phyloP scores from a whole-genome alignment of 768 basidiomycete genomes.

The Erythrobasidium yunnanense region DNA sequence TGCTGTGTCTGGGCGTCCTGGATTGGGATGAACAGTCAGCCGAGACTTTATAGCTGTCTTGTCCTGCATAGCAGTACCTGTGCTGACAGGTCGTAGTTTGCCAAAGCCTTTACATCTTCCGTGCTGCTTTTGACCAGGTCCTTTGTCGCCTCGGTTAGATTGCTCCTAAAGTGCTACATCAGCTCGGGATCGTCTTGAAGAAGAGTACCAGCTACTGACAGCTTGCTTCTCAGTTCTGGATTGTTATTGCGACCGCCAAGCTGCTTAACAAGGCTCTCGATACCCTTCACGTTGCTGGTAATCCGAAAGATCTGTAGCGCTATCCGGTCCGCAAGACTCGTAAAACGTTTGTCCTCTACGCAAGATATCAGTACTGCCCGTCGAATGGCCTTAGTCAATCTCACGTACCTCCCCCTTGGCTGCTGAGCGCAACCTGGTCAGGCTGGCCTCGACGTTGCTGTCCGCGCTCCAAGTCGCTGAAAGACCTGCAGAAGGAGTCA shows the following conservation, averaged over 20 bases:
- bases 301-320: slow-evolving; percentile 92
- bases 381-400: too few species aligned
- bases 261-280: slow-evolving; percentile 90
- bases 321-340: slow-evolving; percentile 23
- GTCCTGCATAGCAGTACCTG: slow-evolving; percentile 41
- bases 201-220: slow-evolving; percentile 49
- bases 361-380: neutral
- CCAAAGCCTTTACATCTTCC: slow-evolving; percentile 81
- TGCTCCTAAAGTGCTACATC: slow-evolving; percentile 52
- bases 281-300: slow-evolving; percentile 91
- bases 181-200: neutral
- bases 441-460: neutral
- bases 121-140: slow-evolving; percentile 90
- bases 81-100: slow-evolving; percentile 56
- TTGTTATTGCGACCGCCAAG: slow-evolving; percentile 77
- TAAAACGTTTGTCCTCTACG: slow-evolving; percentile 26
- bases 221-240: slow-evolving; percentile 61
- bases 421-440: slow-evolving; percentile 6
- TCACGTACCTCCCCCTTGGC: neutral
- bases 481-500: slow-evolving; percentile 4
- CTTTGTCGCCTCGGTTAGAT: slow-evolving; percentile 84
- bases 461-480: slow-evolving; percentile 24
- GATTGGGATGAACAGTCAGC: neutral
- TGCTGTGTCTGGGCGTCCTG: slow-evolving; percentile 44
- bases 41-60: neutral